Conservation (phyloP, 2,329 filamentous ascomycete species). For the Colletotrichum euphorbiae region DNA sequence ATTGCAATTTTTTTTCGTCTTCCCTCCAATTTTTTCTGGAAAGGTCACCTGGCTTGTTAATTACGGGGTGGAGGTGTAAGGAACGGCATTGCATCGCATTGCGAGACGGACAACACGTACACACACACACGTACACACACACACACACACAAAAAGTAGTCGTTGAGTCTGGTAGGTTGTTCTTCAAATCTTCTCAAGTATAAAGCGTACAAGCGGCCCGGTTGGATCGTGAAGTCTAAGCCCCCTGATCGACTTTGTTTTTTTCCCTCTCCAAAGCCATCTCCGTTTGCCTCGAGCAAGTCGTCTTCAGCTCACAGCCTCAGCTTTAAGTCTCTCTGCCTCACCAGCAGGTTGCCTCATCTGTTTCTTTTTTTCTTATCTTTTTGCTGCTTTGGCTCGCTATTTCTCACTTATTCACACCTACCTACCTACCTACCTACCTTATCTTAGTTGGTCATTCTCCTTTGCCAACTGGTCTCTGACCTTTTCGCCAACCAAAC, state of each 20-base stretch:
- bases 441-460: not conserved
- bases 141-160: not conserved
- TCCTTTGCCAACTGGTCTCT: not conserved
- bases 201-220: conserved; percentile 27
- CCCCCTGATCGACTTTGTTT: conserved; percentile 26
- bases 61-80: conserved; percentile 1
- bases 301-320: conserved; percentile 7
- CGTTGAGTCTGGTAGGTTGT: not conserved
- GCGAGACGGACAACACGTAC: conserved; percentile 13
- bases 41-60: conserved; percentile 35
- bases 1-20: conserved; percentile 10
- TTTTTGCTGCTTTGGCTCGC: conserved; percentile 9
- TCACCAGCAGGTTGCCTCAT: conserved; percentile 13
- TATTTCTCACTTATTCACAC: too few species aligned
- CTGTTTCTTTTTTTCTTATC: not conserved
- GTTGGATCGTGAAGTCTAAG: conserved; percentile 28
- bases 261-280: conserved; percentile 13
- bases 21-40: conserved; percentile 18
- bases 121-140: not conserved
- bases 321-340: conserved; percentile 25
- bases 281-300: not conserved
- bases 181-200: conserved; percentile 19
- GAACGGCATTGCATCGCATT: conserved; percentile 22
- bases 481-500: conserved; percentile 3
- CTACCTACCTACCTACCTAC: not conserved